These are phyloP conservation scores for Inga laurina DNA, from an alignment of 306 rosid genomes.

Conservation along the genomic window DNA sequence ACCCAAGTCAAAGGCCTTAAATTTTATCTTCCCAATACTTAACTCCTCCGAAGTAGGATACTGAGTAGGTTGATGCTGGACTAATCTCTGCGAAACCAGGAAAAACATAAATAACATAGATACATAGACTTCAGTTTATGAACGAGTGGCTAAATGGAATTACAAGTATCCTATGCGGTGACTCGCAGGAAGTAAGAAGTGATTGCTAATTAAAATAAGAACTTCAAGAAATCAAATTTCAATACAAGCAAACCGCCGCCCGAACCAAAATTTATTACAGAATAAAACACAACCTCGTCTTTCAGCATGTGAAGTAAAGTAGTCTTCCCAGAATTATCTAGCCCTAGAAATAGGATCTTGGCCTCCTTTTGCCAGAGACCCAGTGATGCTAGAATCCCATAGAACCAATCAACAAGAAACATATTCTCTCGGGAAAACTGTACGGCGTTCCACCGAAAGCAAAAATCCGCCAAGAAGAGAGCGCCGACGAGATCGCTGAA, in stretches of 20 bases:
- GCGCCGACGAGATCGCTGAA: neutral
- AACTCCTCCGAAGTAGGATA: slow-evolving; percentile 71
- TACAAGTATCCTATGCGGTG: neutral
- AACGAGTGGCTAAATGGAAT: neutral
- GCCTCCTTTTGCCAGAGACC: slow-evolving; percentile 72
- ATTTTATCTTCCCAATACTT: slow-evolving; percentile 61
- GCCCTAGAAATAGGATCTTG: slow-evolving; percentile 69
- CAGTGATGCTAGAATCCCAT: slow-evolving; percentile 58
- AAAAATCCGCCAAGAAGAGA: neutral
- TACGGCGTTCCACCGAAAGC: neutral
- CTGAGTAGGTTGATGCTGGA: slow-evolving; percentile 70
- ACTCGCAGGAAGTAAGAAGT: neutral
- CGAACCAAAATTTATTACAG: neutral
- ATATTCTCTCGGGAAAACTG: slow-evolving; percentile 14
- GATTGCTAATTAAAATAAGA: neutral
- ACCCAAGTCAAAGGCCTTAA: slow-evolving; percentile 75
- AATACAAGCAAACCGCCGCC: neutral
- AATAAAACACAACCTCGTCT: slow-evolving; percentile 52
- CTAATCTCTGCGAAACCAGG: slow-evolving; percentile 48
- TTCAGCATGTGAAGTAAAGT: slow-evolving; percentile 76
- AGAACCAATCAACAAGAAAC: slow-evolving; percentile 72
- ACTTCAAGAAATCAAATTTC: neutral
- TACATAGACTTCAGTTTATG: neutral
- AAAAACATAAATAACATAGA: neutral
- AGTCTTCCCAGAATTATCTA: slow-evolving; percentile 68